Base-by-base conservation (phyloP, 2,329 filamentous ascomycete genomes). In the Aspergillus tubingensis region DNA sequence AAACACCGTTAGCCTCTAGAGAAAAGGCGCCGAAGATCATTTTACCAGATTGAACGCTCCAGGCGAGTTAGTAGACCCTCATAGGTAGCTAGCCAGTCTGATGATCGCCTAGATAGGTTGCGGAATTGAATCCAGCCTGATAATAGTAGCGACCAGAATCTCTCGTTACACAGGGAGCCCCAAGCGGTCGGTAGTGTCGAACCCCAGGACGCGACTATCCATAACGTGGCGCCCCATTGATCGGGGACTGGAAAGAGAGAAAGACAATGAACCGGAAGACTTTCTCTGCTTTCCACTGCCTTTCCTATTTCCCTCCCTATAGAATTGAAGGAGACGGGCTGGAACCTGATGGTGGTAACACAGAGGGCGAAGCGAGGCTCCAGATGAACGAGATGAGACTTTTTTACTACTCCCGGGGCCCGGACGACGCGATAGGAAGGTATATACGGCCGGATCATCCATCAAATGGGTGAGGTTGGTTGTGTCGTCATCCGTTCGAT, bases 141-240 rank as follows among this genome's bases (percentile, higher is more conserved):
- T 36, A 36, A 36, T 15, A 39, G n/a, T 15, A 39, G 19, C 23
- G 39, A 30, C 38, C 11, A 30, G 47, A 27, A 15, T 30, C 21
- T 32, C 15, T 8, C 48, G 48, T 58, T 53, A 44, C 59, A 53
- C 51, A 48, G 19, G 32, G 50, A 62, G 48, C 32, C 41, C 56
- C 57, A 38, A 55, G 43, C 49, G 23, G 48, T 30, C 48, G 21
- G 44, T 52, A 53, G 36, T 55, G 38, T 43, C 21, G 27, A 47
- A 49, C 27, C 15, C 47, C 38, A 21, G 44, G 41, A 48, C 27
- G 53, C 25, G 38, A 51, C 36, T 52, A 50, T 38, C 27, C 23
- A 58, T 47, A 55, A 54, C 51, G 51, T 55, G 61, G 54, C 51
- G 53, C 21, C 27, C 47, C 47, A 50, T 54, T 55, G 48, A 44